Evolutionary conservation across 176 grass and related monocot genomes (phyloP).

Genomic region (Saccharum officinarum): DNA sequence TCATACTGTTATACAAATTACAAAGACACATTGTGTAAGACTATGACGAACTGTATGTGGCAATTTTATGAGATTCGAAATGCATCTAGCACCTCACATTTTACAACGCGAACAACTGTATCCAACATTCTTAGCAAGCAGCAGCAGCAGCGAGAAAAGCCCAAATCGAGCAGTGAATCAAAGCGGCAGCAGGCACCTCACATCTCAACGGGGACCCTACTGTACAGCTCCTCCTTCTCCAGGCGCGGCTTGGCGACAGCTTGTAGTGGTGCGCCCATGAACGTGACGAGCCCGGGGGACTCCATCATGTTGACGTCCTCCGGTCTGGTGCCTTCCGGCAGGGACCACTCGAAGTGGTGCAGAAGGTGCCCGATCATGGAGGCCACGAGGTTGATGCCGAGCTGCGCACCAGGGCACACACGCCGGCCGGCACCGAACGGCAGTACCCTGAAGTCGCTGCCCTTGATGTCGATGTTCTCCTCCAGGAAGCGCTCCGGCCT

Average conservation of each 20-base stretch:
- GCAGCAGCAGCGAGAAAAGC: background rate
- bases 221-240: conserved; percentile 47
- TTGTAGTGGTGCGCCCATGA: conserved; percentile 62
- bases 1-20: conserved; percentile 9
- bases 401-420: conserved; percentile 71
- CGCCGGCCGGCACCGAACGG: conserved; percentile 66
- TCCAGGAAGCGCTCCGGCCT: conserved; percentile 64
- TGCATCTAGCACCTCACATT: conserved; percentile 23
- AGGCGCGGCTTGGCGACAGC: conserved; percentile 54
- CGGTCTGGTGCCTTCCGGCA: conserved; percentile 41
- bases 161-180: background rate
- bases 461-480: conserved; percentile 70
- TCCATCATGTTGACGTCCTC: conserved; percentile 66
- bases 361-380: conserved; percentile 69
- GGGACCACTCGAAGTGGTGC: conserved; percentile 74
- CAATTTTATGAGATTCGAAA: conserved; percentile 41
- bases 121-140: conserved; percentile 20
- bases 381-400: conserved; percentile 62
- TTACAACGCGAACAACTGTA: conserved; percentile 31
- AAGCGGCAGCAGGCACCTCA: conserved; percentile 24
- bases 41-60: background rate
- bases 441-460: conserved; percentile 58
- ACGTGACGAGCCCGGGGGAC: conserved; percentile 58
- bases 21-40: conserved; percentile 3
- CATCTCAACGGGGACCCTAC: conserved; percentile 51